These are phyloP conservation scores for Cladosporium phlei DNA, from an alignment of 2,329 filamentous ascomycete species.

Conservation along the genomic window DNA sequence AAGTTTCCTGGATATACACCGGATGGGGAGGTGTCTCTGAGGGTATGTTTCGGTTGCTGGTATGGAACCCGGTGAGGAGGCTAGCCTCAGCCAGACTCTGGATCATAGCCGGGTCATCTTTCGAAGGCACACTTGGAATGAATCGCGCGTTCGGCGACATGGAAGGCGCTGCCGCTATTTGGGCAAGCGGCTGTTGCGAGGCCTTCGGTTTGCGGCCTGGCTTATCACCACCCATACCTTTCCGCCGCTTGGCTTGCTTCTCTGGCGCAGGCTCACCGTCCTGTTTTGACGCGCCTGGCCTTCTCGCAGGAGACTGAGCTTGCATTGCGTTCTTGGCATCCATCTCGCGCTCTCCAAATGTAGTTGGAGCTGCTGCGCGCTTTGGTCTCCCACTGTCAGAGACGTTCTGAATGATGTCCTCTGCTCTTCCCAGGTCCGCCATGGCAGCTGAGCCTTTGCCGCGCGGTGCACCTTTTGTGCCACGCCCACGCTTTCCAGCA, in stretches of 20 bases:
- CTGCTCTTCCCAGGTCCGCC: conserved; percentile 54
- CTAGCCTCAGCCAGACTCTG: conserved; percentile 31
- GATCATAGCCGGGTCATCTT: conserved; percentile 26
- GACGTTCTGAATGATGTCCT: conserved; percentile 31
- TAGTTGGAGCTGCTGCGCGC: conserved; percentile 62
- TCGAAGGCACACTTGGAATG: conserved; percentile 18
- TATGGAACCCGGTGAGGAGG: conserved; percentile 29
- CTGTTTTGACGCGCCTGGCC: conserved; percentile 21
- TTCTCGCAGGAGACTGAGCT: conserved; percentile 48
- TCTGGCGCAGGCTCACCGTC: conserved; percentile 27
- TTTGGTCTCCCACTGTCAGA: conserved; percentile 48
- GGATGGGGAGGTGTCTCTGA: conserved; percentile 5
- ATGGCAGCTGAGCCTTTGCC: conserved; percentile 54
- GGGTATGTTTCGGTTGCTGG: conserved; percentile 14
- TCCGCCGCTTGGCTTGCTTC: conserved; percentile 32
- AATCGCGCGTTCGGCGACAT: conserved; percentile 32
- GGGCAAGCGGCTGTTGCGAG: conserved; percentile 34
- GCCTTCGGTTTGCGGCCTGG: conserved; percentile 38
- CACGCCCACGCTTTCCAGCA: conserved; percentile 26
- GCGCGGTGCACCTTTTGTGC: conserved; percentile 47
- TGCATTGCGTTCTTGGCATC: conserved; percentile 60
- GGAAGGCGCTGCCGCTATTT: conserved; percentile 26
- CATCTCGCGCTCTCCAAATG: conserved; percentile 61
- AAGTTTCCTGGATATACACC: conserved; percentile 4
- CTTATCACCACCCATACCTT: conserved; percentile 31